These are phyloP conservation scores for Dactylellina cionopaga DNA, from an alignment of 2,329 filamentous ascomycete genomes.

Conservation along the genomic window DNA sequence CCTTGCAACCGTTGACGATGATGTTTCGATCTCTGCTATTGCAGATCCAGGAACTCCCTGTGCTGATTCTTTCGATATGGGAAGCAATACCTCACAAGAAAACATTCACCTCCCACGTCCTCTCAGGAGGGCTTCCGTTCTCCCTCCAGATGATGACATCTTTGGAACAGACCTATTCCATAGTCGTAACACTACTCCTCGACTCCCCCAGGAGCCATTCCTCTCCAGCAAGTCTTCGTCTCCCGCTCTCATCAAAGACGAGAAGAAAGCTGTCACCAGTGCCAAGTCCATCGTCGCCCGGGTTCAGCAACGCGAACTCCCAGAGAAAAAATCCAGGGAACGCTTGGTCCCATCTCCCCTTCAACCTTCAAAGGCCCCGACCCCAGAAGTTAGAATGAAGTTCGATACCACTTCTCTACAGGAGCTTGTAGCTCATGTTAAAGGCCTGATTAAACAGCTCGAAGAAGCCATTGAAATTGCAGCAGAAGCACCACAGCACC, in stretches of 20 bases:
- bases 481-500: constrained; percentile 11
- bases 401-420: constrained; percentile 57
- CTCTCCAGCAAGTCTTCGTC: constrained; percentile 48
- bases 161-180: constrained; percentile 54
- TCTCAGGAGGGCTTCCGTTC: constrained; percentile 53
- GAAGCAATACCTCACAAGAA: constrained; percentile 48
- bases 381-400: constrained; percentile 45
- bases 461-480: constrained; percentile 50
- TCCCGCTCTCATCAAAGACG: constrained; percentile 49
- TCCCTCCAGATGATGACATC: constrained; percentile 57
- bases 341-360: constrained; percentile 44
- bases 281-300: constrained; percentile 50
- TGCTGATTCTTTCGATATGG: constrained; percentile 42
- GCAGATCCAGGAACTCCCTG: constrained; percentile 33
- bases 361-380: constrained; percentile 45
- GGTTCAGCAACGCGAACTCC: constrained; percentile 44
- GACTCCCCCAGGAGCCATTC: constrained; percentile 45
- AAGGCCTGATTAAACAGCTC: constrained; percentile 53
- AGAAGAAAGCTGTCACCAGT: constrained; percentile 45
- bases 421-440: constrained; percentile 56
- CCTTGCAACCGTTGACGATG: constrained; percentile 76
- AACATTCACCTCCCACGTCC: constrained; percentile 45
- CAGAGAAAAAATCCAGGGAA: constrained; percentile 42
- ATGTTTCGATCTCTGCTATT: constrained; percentile 61
- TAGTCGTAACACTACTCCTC: constrained; percentile 48